Percentiles rank a stretch among this genome's conserved stretches.
These are phyloP conservation scores for Echinochloa phyllopogon DNA, from an alignment of 176 grass and related monocot genomes.

Conservation along the genomic window DNA sequence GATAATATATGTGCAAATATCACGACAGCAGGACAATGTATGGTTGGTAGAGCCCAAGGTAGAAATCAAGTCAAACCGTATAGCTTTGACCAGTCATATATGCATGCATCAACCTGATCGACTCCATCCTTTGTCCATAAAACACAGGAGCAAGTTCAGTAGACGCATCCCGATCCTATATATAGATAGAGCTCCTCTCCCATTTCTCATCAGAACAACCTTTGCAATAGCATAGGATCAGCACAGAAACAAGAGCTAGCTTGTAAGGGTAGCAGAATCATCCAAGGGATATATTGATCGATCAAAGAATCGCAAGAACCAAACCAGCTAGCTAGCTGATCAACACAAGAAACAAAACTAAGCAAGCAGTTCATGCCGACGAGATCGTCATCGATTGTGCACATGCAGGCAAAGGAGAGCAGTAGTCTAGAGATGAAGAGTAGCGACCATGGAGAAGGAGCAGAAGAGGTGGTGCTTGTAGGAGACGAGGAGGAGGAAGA, in stretches of 20 bases:
- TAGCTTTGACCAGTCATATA: constrained; percentile 37
- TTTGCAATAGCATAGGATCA: neutral
- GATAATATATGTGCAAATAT: neutral
- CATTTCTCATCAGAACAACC: too few species aligned
- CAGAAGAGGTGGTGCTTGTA: constrained; percentile 33
- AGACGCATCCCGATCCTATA: constrained; percentile 21
- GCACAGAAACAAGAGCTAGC: neutral
- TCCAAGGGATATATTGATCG: neutral
- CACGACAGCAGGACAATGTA: neutral
- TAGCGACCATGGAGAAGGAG: neutral
- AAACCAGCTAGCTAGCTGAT: neutral
- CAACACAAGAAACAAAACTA: neutral
- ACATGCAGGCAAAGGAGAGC: neutral
- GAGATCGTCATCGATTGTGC: neutral
- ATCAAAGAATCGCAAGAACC: neutral
- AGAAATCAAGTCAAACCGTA: constrained; percentile 36
- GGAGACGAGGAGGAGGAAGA: constrained; percentile 53
- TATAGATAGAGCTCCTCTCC: neutral
- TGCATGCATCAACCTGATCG: constrained; percentile 6
- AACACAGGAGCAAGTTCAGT: neutral
- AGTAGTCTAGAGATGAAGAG: constrained; percentile 1
- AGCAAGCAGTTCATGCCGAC: neutral
- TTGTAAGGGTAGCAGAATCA: too few species aligned
- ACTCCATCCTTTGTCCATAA: neutral
- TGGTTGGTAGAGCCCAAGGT: constrained; percentile 17